Evolutionary conservation across 2,329 filamentous ascomycete genomes (phyloP).

Genomic region (Catunica adiposa): DNA sequence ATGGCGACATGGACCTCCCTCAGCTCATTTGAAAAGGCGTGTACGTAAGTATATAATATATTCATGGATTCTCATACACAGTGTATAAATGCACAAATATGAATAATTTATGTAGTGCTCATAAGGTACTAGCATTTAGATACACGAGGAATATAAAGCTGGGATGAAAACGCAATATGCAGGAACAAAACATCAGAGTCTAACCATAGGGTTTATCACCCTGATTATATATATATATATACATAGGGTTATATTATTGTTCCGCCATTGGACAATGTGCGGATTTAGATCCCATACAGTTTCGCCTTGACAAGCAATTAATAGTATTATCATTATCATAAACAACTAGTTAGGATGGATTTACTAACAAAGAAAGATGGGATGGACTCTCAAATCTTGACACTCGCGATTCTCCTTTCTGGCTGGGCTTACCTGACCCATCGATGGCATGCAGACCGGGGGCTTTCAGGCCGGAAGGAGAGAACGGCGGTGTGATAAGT

Average conservation of each 20-base stretch:
- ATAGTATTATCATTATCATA: too few relatives aligned
- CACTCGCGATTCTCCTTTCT: not conserved
- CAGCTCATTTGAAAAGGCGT: too few relatives aligned
- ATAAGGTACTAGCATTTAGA: not conserved
- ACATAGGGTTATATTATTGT: not conserved
- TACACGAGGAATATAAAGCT: not conserved
- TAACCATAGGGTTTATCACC: not conserved
- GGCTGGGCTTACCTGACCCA: not conserved
- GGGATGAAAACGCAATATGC: constrained; percentile 3
- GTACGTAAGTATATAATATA: too few relatives aligned
- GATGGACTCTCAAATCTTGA: not conserved
- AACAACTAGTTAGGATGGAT: too few relatives aligned
- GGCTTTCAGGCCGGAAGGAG: not conserved
- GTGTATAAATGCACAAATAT: too few relatives aligned
- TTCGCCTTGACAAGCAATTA: too few relatives aligned
- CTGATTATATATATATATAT: not conserved
- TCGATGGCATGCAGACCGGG: not conserved
- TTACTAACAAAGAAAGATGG: not conserved
- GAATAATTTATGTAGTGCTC: too few relatives aligned
- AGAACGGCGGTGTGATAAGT: constrained; percentile 9
- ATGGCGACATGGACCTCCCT: too few relatives aligned
- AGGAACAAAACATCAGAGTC: not conserved
- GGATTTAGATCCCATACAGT: too few relatives aligned
- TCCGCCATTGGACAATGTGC: too few relatives aligned
- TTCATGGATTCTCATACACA: too few relatives aligned